Base-by-base conservation (phyloP, 2,329 filamentous ascomycete genomes). In the Xylariaceae sp. region DNA sequence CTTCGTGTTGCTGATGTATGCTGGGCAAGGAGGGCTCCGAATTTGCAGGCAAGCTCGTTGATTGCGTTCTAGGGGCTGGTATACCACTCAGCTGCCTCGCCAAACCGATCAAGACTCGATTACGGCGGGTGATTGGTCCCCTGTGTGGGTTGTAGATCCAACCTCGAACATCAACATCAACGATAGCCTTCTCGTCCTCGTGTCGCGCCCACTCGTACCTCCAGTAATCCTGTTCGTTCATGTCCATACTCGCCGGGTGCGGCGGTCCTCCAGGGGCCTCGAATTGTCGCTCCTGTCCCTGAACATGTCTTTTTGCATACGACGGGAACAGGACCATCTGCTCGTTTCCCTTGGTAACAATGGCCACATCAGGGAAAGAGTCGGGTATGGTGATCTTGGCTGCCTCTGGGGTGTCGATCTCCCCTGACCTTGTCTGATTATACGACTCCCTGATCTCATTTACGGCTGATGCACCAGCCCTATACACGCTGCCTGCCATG, bases 271-370 rank as follows among this genome's bases (percentile, higher is more conserved):
- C 71, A 10, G 78, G 72, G 32, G 48, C 51, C 29, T 66, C 63
- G 29, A 62, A 69, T 18, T 67, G 57, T 40, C 65, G 63, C 62
- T 73, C 60, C 60, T 70, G 67, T n/a, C 61, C 65, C 70, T 75
- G 88, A 32, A 83, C 73, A 71, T 96, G 89, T 58, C 81, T 81
- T 69, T 93, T 87, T 7, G 91, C 91, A 71, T 99, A 99, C 50
- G 91, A 97, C 0, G 95, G 95, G 65, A 99, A 99, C 20, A 99
- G 72, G 9, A 99, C 85, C 87, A 99, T 91, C 75, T 98, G 91
- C 71, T 97, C 92, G 57, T 91, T 85, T 12, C 91, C 93, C 59
- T 86, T 87, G 10, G 86, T 83, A 16, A 89, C 84, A 57, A 96
- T 89, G n/a, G 89, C 85, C 18, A 91, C 89, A 64, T 96, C 89